A percentile compares a stretch with the other conserved stretches of the same genome.
Conservation (phyloP, 495 filamentous ascomycete genomes). For the Letharia columbiana region DNA sequence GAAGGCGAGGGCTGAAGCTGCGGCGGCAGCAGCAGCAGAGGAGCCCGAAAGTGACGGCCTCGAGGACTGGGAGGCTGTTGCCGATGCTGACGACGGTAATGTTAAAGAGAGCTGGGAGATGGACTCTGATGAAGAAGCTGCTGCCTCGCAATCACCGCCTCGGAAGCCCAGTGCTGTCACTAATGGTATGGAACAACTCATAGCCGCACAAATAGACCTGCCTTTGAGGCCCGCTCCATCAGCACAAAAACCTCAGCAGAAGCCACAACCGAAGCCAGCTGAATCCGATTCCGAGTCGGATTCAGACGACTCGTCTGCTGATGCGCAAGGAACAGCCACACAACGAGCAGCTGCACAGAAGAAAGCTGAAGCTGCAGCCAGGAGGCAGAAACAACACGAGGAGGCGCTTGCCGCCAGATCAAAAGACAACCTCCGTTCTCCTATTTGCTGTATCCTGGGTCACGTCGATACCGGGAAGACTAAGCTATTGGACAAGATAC, state of each 20-base stretch:
- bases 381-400: conserved; percentile 79
- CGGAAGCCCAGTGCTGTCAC: conserved; percentile 19
- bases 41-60: conserved; percentile 52
- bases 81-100: conserved; percentile 59
- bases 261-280: conserved; percentile 24
- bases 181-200: conserved; percentile 25
- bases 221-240: conserved; percentile 29
- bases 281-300: conserved; percentile 52
- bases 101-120: conserved; percentile 96
- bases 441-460: conserved; percentile 98
- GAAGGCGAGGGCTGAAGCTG: conserved; percentile 51
- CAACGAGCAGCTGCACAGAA: conserved; percentile 59
- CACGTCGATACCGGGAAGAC: conserved; percentile 99
- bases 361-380: conserved; percentile 85
- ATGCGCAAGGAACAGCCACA: conserved; percentile 61
- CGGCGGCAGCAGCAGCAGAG: conserved; percentile 35
- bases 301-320: conserved; percentile 44
- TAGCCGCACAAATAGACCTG: conserved; percentile 26
- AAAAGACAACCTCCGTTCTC: conserved; percentile 88
- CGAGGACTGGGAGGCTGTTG: conserved; percentile 86
- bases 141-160: conserved; percentile 19
- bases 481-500: conserved; percentile 96
- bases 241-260: conserved; percentile 12
- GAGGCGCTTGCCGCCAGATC: conserved; percentile 87
- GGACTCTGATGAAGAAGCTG: conserved; percentile 66